phyloP scores from a whole-genome alignment of 495 filamentous ascomycete species.

The Penicillium egyptiacum region DNA sequence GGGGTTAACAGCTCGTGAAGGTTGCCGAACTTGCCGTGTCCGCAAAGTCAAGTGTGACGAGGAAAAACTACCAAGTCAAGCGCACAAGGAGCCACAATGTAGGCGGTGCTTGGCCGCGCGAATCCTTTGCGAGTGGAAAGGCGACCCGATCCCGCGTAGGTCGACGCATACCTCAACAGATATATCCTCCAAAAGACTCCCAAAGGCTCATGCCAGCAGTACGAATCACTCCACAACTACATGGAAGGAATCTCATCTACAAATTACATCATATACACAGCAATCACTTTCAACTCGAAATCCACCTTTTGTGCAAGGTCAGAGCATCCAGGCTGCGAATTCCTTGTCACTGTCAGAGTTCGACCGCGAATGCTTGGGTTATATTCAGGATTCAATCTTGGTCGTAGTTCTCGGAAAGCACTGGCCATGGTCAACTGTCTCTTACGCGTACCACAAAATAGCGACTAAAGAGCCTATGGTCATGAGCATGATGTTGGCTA shows the following conservation, averaged over 20 bases:
- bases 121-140: slow-evolving; percentile 35
- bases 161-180: slow-evolving; percentile 5
- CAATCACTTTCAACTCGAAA: not conserved
- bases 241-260: not conserved
- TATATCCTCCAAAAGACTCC: not conserved
- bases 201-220: slow-evolving; percentile 1
- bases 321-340: slow-evolving; percentile 29
- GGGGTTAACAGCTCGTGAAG: slow-evolving; percentile 13
- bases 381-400: slow-evolving; percentile 33
- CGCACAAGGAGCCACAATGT: slow-evolving; percentile 35
- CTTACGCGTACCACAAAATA: slow-evolving; percentile 36
- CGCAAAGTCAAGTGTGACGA: slow-evolving; percentile 41
- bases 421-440: slow-evolving; percentile 38
- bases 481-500: slow-evolving; percentile 40
- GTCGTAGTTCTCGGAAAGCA: slow-evolving; percentile 37
- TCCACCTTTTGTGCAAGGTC: slow-evolving; percentile 5
- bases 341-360: slow-evolving; percentile 30
- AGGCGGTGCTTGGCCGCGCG: slow-evolving; percentile 28
- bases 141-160: slow-evolving; percentile 30
- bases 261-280: not conserved
- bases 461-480: slow-evolving; percentile 35
- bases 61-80: slow-evolving; percentile 26
- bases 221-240: not conserved
- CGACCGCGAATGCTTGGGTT: slow-evolving; percentile 31
- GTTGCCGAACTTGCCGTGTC: slow-evolving; percentile 38